Base-by-base conservation (phyloP, 129 eudicot genomes). In the Artemisia tridentata region DNA sequence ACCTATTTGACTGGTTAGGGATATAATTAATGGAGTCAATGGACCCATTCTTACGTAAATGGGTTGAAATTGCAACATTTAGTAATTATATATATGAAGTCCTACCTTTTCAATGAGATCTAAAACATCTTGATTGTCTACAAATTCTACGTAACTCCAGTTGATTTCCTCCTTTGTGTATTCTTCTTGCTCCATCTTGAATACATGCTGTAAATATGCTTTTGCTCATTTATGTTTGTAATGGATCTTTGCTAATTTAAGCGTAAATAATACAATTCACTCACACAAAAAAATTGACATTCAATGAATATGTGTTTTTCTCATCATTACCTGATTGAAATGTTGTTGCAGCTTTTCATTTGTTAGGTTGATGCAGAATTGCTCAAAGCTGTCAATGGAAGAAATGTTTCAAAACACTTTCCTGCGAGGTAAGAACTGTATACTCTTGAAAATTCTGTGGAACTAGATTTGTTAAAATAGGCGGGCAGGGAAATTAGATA, bases 181-280 rank as follows among this genome's bases (percentile, higher is more conserved):
- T 80, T 95, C 99, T 81, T 95, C 99, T 86, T 95, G 99, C 85
- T 95, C 99, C 99, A 95, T 92, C 78, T 92, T 92, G 89, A 92
- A 92, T 4, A 92, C 98, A 63, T 92, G 98, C 98, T 92, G 95
- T 59, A 73, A 63, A 69, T 41, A 75, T 51, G 49, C 17, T 68
- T 65, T 54, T 43, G 11, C 48, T 50, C 38, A 8, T 62, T 69
- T 69, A 51, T 67, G 45, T 38, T 38, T 38, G 45, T 38, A 8
- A 38, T 38, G 45, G 45, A 38, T 38, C 45, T 38, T 38, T 38
- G 45, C 45, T 7, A 38, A 38, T 38, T 2, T 38, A 38, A 38
- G 45, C 45, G 7, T 38, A 38, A 38, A 38, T 38, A 38, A 38
- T 38, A 38, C 45, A 11, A 38, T 38, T 55, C 48, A n/a, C 15